Evolutionary conservation across 768 basidiomycete genomes (phyloP), one percentile per base, ranked within the genome.

Genomic region (Lactarius pseudohatsudake): DNA sequence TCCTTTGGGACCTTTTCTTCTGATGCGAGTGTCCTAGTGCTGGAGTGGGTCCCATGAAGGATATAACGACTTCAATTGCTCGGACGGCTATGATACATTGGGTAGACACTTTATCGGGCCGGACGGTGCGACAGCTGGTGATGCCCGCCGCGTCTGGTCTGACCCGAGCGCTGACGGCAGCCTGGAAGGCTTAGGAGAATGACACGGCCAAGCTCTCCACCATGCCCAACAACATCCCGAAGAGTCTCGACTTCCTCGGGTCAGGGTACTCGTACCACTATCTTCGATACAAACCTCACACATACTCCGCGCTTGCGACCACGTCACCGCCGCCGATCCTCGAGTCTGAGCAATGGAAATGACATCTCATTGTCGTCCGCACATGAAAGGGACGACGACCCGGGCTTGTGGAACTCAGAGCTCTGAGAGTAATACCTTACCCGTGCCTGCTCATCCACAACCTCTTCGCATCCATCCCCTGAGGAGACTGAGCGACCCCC

Each of bases 311-410:
- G 65, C 26, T 47, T 57, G 13, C 70, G 65, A 3, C 64, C 40
- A 32, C 70, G 68, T 43, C 68, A 36, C 18, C 70, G 57, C 22
- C 54, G 38, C 15, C 60, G 62, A 34, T 69, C 70, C 10, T 64
- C 68, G 41, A 70, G 68, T 32, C 26, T 43, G 22, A 66, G 70
- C 40, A 60, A 63, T 18, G 62, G 60, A 30, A 57, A 59, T 30
- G 62, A 64, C 58, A 30, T 69, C 59, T 66, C 65, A 43, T 36
- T 66, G 53, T 64, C 70, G 26, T 64, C 70, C 5, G 64, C 64
- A 22, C 62, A 64, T 28, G 59, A 59, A n/a, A 67, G 65, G n/a
- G 70, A 66, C 40, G 54, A 69, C 18, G 68, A 45, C 40, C 1
- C 18, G 18, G 60, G 43, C 32, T 45, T 47, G 28, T 63, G 63